phyloP scores from a whole-genome alignment of 768 basidiomycete genomes.

The Pulveroboletus sp. region DNA sequence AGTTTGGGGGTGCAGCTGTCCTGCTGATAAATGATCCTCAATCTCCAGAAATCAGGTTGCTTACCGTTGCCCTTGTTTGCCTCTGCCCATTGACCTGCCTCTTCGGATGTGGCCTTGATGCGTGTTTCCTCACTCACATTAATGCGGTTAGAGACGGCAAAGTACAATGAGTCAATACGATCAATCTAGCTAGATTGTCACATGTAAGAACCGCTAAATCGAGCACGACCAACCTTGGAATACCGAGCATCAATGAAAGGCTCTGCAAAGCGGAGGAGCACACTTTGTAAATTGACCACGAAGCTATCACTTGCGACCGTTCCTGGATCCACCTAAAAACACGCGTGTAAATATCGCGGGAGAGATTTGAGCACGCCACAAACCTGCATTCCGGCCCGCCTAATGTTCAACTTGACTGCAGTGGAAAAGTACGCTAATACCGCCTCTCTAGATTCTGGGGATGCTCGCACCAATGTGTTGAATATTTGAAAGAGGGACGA shows the following conservation, averaged over 20 bases:
- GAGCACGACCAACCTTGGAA: constrained; percentile 58
- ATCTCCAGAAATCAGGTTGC: background rate
- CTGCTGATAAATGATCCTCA: background rate
- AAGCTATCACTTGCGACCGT: constrained; percentile 91
- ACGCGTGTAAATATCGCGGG: background rate
- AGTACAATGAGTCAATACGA: constrained; percentile 84
- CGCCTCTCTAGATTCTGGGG: constrained; percentile 73
- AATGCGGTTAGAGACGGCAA: constrained; percentile 67
- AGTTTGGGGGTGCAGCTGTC: constrained; percentile 72
- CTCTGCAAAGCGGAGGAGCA: constrained; percentile 83
- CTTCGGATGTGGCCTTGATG: constrained; percentile 88
- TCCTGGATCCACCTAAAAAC: constrained; percentile 69
- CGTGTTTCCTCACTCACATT: constrained; percentile 87
- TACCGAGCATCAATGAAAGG: constrained; percentile 94
- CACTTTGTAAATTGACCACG: constrained; percentile 85
- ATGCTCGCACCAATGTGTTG: constrained; percentile 84
- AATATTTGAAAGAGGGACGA: constrained; percentile 81
- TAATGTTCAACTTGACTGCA: constrained; percentile 72
- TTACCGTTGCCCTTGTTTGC: constrained; percentile 49
- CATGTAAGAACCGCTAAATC: background rate
- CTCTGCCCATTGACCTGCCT: constrained; percentile 72
- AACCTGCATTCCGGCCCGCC: constrained; percentile 89
- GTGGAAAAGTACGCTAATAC: constrained; percentile 81
- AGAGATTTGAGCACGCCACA: background rate
- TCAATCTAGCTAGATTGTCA: constrained; percentile 60